These are phyloP conservation scores for Lachancea sp. DNA, from an alignment of 805 yeast species.

Conservation along the genomic window DNA sequence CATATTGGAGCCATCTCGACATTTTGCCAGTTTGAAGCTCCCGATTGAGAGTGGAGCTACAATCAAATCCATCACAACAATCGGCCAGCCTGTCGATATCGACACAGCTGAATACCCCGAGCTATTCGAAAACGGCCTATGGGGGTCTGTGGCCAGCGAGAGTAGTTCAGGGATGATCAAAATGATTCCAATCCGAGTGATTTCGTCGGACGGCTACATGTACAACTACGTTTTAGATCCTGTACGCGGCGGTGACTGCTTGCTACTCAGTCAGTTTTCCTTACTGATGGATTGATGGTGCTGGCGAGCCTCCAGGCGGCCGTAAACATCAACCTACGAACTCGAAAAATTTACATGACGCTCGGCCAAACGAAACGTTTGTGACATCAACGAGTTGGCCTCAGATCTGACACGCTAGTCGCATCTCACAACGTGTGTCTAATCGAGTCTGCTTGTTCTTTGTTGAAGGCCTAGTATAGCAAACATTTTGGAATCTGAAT, in stretches of 20 bases:
- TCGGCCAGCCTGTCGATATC: constrained; percentile 33
- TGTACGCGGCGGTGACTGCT: constrained; percentile 90
- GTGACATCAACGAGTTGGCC: no score
- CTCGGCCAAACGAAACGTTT: no score
- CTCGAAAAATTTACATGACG: no score
- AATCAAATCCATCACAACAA: constrained; percentile 20
- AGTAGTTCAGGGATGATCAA: constrained; percentile 19
- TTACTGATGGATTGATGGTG: constrained; percentile 26
- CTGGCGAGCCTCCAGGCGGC: neutral
- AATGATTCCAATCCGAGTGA: constrained; percentile 49
- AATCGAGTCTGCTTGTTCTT: neutral
- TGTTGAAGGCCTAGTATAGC: neutral
- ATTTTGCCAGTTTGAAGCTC: constrained; percentile 81
- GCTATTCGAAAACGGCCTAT: constrained; percentile 14
- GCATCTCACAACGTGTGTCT: neutral
- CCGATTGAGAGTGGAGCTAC: constrained; percentile 34
- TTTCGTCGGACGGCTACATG: constrained; percentile 74
- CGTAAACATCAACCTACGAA: no score
- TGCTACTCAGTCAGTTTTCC: constrained; percentile 64
- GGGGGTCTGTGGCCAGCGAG: constrained; percentile 3
- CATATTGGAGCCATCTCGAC: constrained; percentile 82
- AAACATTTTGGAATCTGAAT: neutral
- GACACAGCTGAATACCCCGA: constrained; percentile 28
- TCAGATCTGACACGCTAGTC: no score
- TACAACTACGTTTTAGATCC: constrained; percentile 78